A percentile compares a stretch with the other conserved stretches of the same genome.
phyloP scores from a whole-genome alignment of 2,329 filamentous ascomycete species.

The Chaetomiaceae sp. region DNA sequence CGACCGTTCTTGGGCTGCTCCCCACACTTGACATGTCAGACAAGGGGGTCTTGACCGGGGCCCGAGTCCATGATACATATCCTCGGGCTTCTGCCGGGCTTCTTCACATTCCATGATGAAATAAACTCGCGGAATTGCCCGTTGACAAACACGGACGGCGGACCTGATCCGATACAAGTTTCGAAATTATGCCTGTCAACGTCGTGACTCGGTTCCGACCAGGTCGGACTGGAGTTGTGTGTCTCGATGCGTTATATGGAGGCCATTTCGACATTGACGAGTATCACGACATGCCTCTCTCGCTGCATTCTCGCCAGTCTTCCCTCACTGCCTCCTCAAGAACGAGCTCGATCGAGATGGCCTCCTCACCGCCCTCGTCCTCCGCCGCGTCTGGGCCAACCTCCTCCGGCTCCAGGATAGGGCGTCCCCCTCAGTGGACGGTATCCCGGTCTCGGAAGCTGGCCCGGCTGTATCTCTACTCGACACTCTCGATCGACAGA shows the following conservation, averaged over 20 bases:
- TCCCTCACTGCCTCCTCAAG: background rate
- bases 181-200: slow-evolving; percentile 15
- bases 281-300: background rate
- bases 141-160: slow-evolving; percentile 12
- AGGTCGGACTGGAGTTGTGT: slow-evolving; percentile 4
- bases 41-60: slow-evolving; percentile 2
- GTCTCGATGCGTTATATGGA: slow-evolving; percentile 16
- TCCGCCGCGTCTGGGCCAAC: slow-evolving; percentile 11
- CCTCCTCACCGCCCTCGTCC: slow-evolving; percentile 17
- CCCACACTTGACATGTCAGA: background rate
- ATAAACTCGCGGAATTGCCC: slow-evolving; percentile 15
- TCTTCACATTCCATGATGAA: slow-evolving; percentile 8
- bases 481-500: slow-evolving; percentile 46
- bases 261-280: slow-evolving; percentile 5
- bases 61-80: slow-evolving; percentile 5
- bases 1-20: background rate
- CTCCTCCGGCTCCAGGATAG: slow-evolving; percentile 32
- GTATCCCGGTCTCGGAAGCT: slow-evolving; percentile 48
- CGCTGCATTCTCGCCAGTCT: slow-evolving; percentile 6
- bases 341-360: slow-evolving; percentile 15
- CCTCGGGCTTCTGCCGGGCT: too few relatives aligned
- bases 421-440: slow-evolving; percentile 54
- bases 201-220: slow-evolving; percentile 14
- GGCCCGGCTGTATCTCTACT: slow-evolving; percentile 53
- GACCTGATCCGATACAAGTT: background rate